Evolutionary conservation across 2,329 filamentous ascomycete species (phyloP), one percentile per base, ranked within the genome.

Genomic region (Apiospora koreana): DNA sequence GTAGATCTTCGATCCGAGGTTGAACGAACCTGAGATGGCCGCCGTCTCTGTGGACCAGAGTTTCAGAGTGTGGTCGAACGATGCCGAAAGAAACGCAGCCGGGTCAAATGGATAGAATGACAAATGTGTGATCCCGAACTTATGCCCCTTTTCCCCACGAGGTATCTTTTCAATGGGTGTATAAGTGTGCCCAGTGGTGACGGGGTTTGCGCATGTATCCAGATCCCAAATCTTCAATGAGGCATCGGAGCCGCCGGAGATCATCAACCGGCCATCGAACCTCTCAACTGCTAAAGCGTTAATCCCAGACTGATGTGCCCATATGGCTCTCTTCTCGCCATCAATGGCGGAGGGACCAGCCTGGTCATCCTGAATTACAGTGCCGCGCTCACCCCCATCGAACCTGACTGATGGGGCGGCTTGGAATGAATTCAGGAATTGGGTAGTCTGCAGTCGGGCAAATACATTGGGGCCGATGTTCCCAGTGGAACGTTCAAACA

Each of bases 201-300:
- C n/a, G 7, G 83, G 80, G 71, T 84, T 84, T 16, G 78, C 79
- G 74, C 85, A 83, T 67, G 87, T 83, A 76, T 97, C 93, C 8
- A 98, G 87, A 81, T 98, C 92, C 95, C 95, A 98, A 64, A 98
- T 83, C 74, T 91, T 93, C 77, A 98, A 89, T 0, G 92, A 93
- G 12, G 93, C 93, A 78, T 97, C 94, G 5, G 93, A 92, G 41
- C 95, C 94, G 4, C 94, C 95, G 0, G 95, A 97, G 1, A 97
- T 81, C 72, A 98, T 86, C 91, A 93, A 90, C 77, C 90, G 86
- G 3, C 93, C 94, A 73, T 96, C 93, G 77, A 96, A 94, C 67
- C 90, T 89, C 77, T 98, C 95, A 48, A 97, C 87, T 0, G 92
- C 90, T 50, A 98, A 83, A 48, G 92, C 89, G 77, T 92, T 96